Base-by-base conservation (phyloP, 2,329 filamentous ascomycete species). In the Orbilia blumenaviensis region DNA sequence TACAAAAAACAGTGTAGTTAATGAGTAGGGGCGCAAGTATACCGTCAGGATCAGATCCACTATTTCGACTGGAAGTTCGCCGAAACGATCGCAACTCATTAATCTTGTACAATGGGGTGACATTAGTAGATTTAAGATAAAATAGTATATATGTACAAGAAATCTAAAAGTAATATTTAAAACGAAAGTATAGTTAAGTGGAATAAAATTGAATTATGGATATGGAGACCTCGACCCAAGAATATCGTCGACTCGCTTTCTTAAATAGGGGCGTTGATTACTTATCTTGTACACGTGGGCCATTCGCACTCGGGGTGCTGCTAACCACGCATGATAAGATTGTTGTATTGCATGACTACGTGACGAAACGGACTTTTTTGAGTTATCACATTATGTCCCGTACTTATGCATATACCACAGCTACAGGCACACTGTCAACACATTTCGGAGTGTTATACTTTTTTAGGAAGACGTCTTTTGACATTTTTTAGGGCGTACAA, bases 211-310 rank as follows among this genome's bases (percentile, higher is more conserved):
- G n/a, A n/a, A n/a, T n/a, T n/a, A n/a, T n/a, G n/a, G n/a, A n/a
- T n/a, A n/a, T n/a, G n/a, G 48, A 34, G 2, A 27, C 16, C 12
- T 48, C n/a, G n/a, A n/a, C n/a, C 12, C 9, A 23, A 29, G 18
- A 29, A n/a, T 4, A 2, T 3, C n/a, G 12, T 34, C 48, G 4
- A 27, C 21, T 16, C 12, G 2, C 25, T 18, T 36, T 34, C 52
- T 56, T 38, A 56, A 56, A 36, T 56, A 36, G 23, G 32, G 29
- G 52, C 9, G 0, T 32, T 2, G 16, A 32, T 32, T 9, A 16
- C 52, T 36, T 36, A 38, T 21, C 52, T 32, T 56, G 52, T 56
- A 56, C 52, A 56, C 52, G 32, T 56, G 52, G 36, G 52, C 52
- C n/a, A 38, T 38, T 56, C 52, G 52, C 29, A 56, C 32, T 56